Evolutionary conservation across 2,329 filamentous ascomycete species (phyloP).

Genomic region (Rhytidhysteron rufulum): DNA sequence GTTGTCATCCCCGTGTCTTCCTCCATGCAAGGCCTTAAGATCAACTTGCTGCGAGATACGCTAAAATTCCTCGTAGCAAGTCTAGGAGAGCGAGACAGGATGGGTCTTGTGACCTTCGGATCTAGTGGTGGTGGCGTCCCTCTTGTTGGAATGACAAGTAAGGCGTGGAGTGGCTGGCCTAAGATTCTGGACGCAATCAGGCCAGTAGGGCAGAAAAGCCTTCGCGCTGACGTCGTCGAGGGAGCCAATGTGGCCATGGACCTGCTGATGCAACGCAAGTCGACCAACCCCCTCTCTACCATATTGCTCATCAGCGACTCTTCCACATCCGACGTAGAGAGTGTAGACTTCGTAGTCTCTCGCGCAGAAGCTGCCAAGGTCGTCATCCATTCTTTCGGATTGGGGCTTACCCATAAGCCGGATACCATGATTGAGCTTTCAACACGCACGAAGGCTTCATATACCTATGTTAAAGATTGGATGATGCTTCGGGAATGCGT

Average conservation of each 20-base stretch:
- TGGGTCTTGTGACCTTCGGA: conserved; percentile 96
- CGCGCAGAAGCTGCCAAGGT: conserved; percentile 97
- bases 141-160: conserved; percentile 96
- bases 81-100: conserved; percentile 87
- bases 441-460: conserved; percentile 90
- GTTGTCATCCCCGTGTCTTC: conserved; percentile 96
- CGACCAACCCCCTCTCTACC: conserved; percentile 89
- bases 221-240: conserved; percentile 93
- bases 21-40: conserved; percentile 99
- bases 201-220: conserved; percentile 92
- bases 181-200: conserved; percentile 83
- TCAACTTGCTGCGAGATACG: conserved; percentile 86
- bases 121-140: conserved; percentile 91
- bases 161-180: conserved; percentile 87
- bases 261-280: conserved; percentile 93
- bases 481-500: conserved; percentile 99
- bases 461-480: conserved; percentile 99
- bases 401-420: conserved; percentile 95
- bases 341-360: conserved; percentile 96
- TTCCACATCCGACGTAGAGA: conserved; percentile 88
- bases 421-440: conserved; percentile 99
- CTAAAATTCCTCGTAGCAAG: conserved; percentile 87
- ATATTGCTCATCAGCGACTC: conserved; percentile 98
- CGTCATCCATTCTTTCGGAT: conserved; percentile 91
- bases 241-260: conserved; percentile 99